A percentile compares a stretch with the other conserved stretches of the same genome.
Conservation (phyloP, 805 yeast species). For the Dipodascus albidus region DNA sequence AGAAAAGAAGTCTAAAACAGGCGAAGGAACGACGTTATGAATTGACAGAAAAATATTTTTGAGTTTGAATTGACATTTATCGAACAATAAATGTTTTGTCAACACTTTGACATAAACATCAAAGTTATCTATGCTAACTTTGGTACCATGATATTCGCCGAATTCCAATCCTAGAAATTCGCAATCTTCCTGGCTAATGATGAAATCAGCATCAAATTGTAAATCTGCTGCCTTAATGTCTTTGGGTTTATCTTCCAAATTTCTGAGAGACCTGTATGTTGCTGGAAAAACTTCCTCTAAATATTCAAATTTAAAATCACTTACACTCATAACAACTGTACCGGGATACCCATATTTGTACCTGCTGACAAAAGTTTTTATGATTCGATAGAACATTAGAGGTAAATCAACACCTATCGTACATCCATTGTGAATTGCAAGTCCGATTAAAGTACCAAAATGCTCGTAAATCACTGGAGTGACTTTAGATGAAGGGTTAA, state of each 20-base stretch:
- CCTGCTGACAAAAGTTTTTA: not conserved
- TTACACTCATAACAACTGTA: slow-evolving; percentile 2
- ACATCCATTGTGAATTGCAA: slow-evolving; percentile 23
- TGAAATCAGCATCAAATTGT: not conserved
- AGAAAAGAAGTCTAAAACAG: slow-evolving; percentile 9
- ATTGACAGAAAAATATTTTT: slow-evolving; percentile 3
- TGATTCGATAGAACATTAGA: slow-evolving; percentile 13
- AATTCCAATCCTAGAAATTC: not conserved
- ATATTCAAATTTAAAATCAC: slow-evolving; percentile 6
- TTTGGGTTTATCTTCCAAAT: slow-evolving; percentile 7
- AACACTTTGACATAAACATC: slow-evolving; percentile 10
- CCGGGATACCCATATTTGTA: not conserved
- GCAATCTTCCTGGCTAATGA: slow-evolving; percentile 2
- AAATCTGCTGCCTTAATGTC: slow-evolving; percentile 2
- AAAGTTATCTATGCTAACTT: slow-evolving; percentile 12
- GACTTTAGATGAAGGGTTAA: slow-evolving; percentile 13
- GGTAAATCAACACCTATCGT: slow-evolving; percentile 19
- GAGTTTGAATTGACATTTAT: not conserved
- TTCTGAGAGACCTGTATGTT: slow-evolving; percentile 8
- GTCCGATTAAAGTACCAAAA: slow-evolving; percentile 19
- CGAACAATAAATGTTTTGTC: slow-evolving; percentile 6
- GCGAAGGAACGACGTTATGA: slow-evolving; percentile 10
- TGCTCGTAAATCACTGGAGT: slow-evolving; percentile 14
- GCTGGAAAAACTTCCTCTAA: slow-evolving; percentile 17
- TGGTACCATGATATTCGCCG: slow-evolving; percentile 1